Evolutionary conservation across 345 rosid species (phyloP).

Genomic region (Erysimum cheiranthoides): DNA sequence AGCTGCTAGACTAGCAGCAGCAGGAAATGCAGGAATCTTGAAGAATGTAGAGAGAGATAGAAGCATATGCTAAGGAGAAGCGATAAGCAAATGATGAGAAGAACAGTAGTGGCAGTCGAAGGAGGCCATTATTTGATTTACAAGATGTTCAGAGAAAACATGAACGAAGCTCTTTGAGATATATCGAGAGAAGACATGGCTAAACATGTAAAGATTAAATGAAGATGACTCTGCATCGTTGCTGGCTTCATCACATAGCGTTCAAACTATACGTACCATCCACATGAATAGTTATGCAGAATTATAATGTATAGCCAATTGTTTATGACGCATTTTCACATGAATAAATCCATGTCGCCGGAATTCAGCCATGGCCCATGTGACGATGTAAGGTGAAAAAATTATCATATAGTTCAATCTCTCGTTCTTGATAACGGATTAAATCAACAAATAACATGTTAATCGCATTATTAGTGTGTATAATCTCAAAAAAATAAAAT

Average conservation of each 20-base stretch:
- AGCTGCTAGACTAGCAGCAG: conserved; percentile 92
- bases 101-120: conserved; percentile 88
- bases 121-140: conserved; percentile 75
- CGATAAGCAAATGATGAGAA: conserved; percentile 60
- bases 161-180: conserved; percentile 81
- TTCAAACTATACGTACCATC: conserved; percentile 33
- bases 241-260: conserved; percentile 32
- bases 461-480: too few relatives aligned
- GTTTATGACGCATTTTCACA: not conserved
- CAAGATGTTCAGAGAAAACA: conserved; percentile 71
- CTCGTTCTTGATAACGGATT: too few relatives aligned
- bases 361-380: too few relatives aligned
- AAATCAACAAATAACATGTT: too few relatives aligned
- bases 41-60: conserved; percentile 94
- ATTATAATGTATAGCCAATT: conserved; percentile 12
- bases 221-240: conserved; percentile 85
- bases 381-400: too few relatives aligned
- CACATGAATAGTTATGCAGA: conserved; percentile 17
- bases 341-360: too few relatives aligned
- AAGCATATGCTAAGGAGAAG: conserved; percentile 65
- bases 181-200: conserved; percentile 81
- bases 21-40: conserved; percentile 85
- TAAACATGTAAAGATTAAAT: conserved; percentile 54
- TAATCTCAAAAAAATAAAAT: too few relatives aligned
- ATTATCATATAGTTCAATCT: too few relatives aligned